Evolutionary conservation across 2,329 filamentous ascomycete species (phyloP).

Genomic region (Aspergillus sp.): DNA sequence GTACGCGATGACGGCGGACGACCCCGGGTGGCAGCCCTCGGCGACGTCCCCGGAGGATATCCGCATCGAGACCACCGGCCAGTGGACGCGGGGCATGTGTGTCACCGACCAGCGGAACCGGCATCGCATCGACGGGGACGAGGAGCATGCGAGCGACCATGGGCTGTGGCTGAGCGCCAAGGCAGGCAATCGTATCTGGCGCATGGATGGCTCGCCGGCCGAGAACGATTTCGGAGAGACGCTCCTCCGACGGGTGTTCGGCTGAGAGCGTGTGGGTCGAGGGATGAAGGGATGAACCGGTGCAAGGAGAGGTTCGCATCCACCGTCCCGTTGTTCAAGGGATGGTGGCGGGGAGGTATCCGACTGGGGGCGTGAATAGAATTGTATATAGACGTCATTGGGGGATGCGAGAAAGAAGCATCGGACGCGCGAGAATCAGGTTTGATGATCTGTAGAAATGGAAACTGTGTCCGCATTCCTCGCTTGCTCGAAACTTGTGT

Average conservation of each 20-base stretch:
- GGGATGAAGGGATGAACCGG: too few relatives aligned
- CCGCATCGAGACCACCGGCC: constrained; percentile 81
- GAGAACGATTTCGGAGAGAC: constrained; percentile 64
- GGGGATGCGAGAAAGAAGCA: neutral
- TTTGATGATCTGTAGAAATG: neutral
- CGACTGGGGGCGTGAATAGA: neutral
- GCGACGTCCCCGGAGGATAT: constrained; percentile 70
- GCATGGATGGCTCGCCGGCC: constrained; percentile 69
- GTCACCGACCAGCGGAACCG: constrained; percentile 70
- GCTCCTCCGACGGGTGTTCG: constrained; percentile 65
- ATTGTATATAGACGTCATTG: neutral
- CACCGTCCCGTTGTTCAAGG: neutral
- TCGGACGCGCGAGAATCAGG: neutral
- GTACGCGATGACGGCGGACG: constrained; percentile 64
- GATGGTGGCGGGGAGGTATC: neutral
- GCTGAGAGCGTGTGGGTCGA: neutral
- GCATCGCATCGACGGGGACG: constrained; percentile 46
- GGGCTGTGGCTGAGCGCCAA: constrained; percentile 70
- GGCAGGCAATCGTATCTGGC: constrained; percentile 76
- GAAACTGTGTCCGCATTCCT: neutral
- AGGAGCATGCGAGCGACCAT: constrained; percentile 67
- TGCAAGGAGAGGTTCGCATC: too few relatives aligned
- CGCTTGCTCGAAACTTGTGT: neutral
- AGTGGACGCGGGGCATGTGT: constrained; percentile 94
- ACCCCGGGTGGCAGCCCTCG: constrained; percentile 43